These are phyloP conservation scores for Beauveria scarabaeidicola DNA, from an alignment of 2,329 filamentous ascomycete genomes.

Conservation along the genomic window DNA sequence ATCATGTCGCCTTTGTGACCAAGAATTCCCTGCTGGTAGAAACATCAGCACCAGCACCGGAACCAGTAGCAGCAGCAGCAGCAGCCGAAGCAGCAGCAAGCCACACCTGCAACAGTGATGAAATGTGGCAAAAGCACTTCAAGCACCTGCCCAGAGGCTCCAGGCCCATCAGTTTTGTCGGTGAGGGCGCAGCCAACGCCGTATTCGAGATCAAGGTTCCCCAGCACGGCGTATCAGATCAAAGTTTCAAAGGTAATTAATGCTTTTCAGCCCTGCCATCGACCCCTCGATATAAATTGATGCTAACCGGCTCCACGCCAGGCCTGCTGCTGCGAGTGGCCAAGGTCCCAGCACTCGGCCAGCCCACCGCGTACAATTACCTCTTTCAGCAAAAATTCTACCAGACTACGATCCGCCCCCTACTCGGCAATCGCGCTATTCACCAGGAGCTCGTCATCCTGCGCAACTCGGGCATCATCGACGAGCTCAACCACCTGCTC, in stretches of 20 bases:
- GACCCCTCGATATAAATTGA: neutral
- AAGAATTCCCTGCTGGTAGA: neutral
- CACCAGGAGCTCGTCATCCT: slow-evolving; percentile 31
- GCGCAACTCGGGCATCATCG: slow-evolving; percentile 27
- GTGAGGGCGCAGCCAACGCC: slow-evolving; percentile 70
- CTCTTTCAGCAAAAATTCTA: slow-evolving; percentile 30
- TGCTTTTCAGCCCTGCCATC: neutral
- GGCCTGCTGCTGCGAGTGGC: slow-evolving; percentile 31
- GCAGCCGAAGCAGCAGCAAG: neutral
- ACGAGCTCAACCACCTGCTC: slow-evolving; percentile 46
- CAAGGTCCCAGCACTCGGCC: slow-evolving; percentile 25
- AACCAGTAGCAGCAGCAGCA: too few species aligned
- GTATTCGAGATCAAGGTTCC: slow-evolving; percentile 54
- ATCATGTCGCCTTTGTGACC: slow-evolving; percentile 15
- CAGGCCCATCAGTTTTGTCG: slow-evolving; percentile 35
- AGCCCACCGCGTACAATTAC: slow-evolving; percentile 28
- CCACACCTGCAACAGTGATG: slow-evolving; percentile 3
- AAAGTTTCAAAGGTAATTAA: slow-evolving; percentile 25
- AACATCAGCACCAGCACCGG: neutral
- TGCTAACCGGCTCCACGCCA: slow-evolving; percentile 14
- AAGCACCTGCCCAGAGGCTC: slow-evolving; percentile 27
- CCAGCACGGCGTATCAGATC: slow-evolving; percentile 21
- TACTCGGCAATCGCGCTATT: slow-evolving; percentile 26
- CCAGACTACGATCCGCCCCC: slow-evolving; percentile 24
- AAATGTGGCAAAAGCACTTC: slow-evolving; percentile 14